Evolutionary conservation across 352 stramenopile genomes (phyloP), one percentile per base, ranked within the genome.

Genomic region (Globisporangium cederbergense): DNA sequence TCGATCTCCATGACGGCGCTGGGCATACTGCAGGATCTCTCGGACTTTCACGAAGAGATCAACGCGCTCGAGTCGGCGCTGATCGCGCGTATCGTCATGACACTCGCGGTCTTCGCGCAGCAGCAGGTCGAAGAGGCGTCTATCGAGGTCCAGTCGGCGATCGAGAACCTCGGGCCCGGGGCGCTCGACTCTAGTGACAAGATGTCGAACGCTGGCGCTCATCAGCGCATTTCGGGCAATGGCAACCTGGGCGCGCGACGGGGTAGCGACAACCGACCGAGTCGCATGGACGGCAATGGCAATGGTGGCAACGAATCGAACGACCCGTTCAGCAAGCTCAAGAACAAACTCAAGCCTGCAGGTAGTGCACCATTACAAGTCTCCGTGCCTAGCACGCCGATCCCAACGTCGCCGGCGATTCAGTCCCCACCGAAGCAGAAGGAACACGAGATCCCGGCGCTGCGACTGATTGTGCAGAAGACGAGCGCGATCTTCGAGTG

Each of bases 91-190:
- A 93, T 96, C 22, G 81, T 96, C 4, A 94, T 96, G 85, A 93
- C 87, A 16, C 70, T 96, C 4, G 83, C 87, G 3, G 82, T 96
- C 1, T 91, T 94, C 45, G 87, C 86, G 3, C 87, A 96, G 49
- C 87, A 94, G 46, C 87, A 96, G 68, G 83, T 96, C 9, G 87
- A 96, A 72, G 83, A 94, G 72, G 82, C 87, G 14, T 96, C 87
- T 0, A 93, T 93, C 54, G 87, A 93, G 73, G 84, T 96, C 0
- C 87, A 93, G 60, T 73, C 85, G 2, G 81, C 83, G 2, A 89
- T 96, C 64, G 87, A 96, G 70, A 81, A 62, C 38, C 40, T 63
- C 10, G 70, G 79, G 5, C 34, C 60, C 8, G 54, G 28, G n/a
- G 50, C n/a, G 20, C 32, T 25, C 32, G 22, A 38, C 32, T 58